Evolutionary conservation across 805 yeast species (phyloP), one percentile per base, ranked within the genome.

Genomic region (Saccharomycopsis amapae): DNA sequence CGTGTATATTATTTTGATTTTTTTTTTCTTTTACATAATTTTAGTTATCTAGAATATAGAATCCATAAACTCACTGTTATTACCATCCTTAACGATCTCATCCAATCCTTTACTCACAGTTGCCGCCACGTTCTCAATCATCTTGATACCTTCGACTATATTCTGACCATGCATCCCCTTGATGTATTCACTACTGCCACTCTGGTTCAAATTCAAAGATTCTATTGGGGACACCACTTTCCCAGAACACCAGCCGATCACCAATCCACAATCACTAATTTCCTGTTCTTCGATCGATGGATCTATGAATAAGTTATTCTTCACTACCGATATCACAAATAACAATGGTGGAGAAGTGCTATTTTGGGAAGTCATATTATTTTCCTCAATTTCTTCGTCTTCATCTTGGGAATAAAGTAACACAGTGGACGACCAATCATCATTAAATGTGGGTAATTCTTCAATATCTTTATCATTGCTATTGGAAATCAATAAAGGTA

Each of bases 231-330:
- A 73, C 9, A 79, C 75, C 1, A 85, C 75, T 47, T 71, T 68
- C n/a, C 78, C 79, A 47, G 79, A 66, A 46, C 75, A 74, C 78
- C 82, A 90, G 28, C 89, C 80, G 2, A 85, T 60, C 39, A 88
- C 67, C 18, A 90, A 53, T 1, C 96, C 96, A 49, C 85, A 81
- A 53, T 90, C 96, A 49, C 88, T 72, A 2, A 89, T 95, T 50
- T 79, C 85, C 59, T 85, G 89, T 62, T 90, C 98, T 49, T 81
- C 85, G n/a, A 76, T 66, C 1, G 94, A 80, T 0, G 98, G 97
- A 59, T 90, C 98, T 22, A 89, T 68, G 20, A 87, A 62, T 7
- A 81, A 72, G 42, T 73, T 67, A 46, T 78, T 78, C 12, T 67
- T 58, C 1, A 90, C 95, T 0, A 86, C 76, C 4, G 95, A 95